phyloP scores from a whole-genome alignment of 225 moss, liverwort and hornwort species.

The Asterella californica region DNA sequence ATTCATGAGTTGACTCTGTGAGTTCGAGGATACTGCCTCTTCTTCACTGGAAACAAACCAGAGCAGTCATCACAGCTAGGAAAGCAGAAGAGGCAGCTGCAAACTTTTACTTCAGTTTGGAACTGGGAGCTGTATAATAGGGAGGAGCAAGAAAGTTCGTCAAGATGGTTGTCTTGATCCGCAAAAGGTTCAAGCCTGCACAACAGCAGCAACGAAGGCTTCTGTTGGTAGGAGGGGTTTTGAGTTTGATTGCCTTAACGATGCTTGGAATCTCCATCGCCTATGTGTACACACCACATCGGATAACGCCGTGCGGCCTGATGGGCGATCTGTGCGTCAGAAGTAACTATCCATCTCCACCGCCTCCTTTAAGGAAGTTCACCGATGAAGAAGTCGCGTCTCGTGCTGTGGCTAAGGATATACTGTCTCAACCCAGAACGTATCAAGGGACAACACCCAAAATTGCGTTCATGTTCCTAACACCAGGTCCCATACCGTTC shows the following conservation, averaged over 20 bases:
- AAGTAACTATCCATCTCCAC: neutral
- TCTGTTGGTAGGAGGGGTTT: conserved; percentile 20
- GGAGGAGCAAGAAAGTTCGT: neutral
- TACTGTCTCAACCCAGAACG: conserved; percentile 25
- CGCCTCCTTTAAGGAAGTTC: conserved; percentile 22
- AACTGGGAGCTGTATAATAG: neutral
- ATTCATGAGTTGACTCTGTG: neutral
- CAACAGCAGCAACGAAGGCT: conserved; percentile 27
- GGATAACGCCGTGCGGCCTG: conserved; percentile 39
- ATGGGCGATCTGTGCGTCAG: conserved; percentile 36
- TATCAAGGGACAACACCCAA: conserved; percentile 17
- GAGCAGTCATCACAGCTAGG: neutral
- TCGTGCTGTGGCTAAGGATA: conserved; percentile 27
- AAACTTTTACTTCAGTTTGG: neutral
- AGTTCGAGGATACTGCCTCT: neutral
- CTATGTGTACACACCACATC: conserved; percentile 32
- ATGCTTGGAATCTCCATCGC: conserved; percentile 39
- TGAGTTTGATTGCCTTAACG: conserved; percentile 39
- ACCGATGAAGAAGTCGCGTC: conserved; percentile 43
- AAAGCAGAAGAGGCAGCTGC: neutral
- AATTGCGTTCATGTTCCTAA: conserved; percentile 49
- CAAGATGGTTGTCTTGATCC: conserved; percentile 31
- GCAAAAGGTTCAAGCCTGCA: conserved; percentile 31
- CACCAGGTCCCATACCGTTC: conserved; percentile 42
- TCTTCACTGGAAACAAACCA: neutral